Conservation (phyloP, 495 filamentous ascomycete species). For the Aspergillus hancockii region DNA sequence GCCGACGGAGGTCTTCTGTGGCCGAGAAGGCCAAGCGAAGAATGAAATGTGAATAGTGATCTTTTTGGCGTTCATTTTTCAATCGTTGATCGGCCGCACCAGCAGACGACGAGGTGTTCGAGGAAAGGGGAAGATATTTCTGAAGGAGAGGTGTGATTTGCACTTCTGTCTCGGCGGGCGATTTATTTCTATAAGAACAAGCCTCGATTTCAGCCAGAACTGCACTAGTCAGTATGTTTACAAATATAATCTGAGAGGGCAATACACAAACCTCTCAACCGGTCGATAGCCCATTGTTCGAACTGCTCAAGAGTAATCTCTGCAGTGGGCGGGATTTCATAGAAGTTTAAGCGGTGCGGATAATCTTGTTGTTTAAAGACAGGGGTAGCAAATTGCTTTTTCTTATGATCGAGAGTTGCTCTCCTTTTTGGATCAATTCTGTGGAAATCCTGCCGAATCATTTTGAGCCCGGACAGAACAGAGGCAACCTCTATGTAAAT, state of each 20-base stretch:
- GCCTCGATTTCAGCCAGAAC: constrained; percentile 95
- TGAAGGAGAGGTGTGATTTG: constrained; percentile 80
- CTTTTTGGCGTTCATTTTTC: constrained; percentile 80
- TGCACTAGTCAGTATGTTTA: constrained; percentile 31
- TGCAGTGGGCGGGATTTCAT: constrained; percentile 80
- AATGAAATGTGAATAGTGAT: constrained; percentile 98
- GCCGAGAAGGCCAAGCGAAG: constrained; percentile 89
- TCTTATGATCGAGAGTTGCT: constrained; percentile 71
- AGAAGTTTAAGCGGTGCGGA: constrained; percentile 87
- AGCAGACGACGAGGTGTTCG: constrained; percentile 65
- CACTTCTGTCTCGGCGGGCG: constrained; percentile 69
- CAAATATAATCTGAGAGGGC: not conserved
- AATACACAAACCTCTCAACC: constrained; percentile 65
- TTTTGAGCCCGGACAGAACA: constrained; percentile 36
- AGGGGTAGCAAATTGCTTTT: constrained; percentile 79
- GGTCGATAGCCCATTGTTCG: constrained; percentile 98
- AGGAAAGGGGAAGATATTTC: constrained; percentile 81
- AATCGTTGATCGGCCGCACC: constrained; percentile 50
- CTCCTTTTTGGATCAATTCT: constrained; percentile 83
- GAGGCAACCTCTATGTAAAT: constrained; percentile 1
- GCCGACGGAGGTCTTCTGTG: constrained; percentile 87
- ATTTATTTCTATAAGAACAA: constrained; percentile 91
- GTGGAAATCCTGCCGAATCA: constrained; percentile 71
- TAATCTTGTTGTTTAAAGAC: constrained; percentile 75
- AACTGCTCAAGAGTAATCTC: constrained; percentile 98